Base-by-base conservation (phyloP, 257 asterid species). In the Primulina tabacum region DNA sequence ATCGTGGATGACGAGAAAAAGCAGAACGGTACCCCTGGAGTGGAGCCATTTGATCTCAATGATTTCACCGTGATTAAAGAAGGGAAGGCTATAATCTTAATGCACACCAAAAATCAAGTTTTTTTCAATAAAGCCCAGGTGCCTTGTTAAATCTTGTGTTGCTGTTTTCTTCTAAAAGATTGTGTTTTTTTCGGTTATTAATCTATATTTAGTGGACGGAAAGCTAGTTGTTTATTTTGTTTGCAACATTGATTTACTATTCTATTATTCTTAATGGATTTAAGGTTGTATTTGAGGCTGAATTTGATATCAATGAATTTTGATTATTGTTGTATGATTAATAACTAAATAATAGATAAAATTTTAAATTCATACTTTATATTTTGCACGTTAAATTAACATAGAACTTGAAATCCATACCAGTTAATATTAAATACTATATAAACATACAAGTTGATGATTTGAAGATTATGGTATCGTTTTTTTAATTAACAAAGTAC, bases 111-210 rank as follows among this genome's bases (percentile, higher is more conserved):
- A 55, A 94, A 94, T 76, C 86, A 79, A 85, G 99, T 94, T 74
- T 94, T 94, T 74, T 94, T 73, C 76, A 94, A 94, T 82, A 91
- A 88, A 72, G 80, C 97, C 14, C 99, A 94, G 99, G 97, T 94
- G 21, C 63, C 35, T 38, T 53, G 11, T 59, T 62, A 66, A 11
- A 65, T 50, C 17, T 33, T 52, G 17, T 47, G 30, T 33, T 64
- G 58, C 6, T 59, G 1, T 20, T 59, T 4, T 50, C 17, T 16
- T 8, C 17, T 64, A 67, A 8, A 17, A 17, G 43, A 16, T 1
- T 14, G 30, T 30, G 16, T n/a, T 59, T 70, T 58, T 62, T 43
- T 56, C 66, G 64, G 59, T 58, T 58, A 6, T 12, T 75, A 50
- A 52, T 73, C 53, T 17, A 4, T 60, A 24, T 20, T 40, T 28